These are phyloP conservation scores for Amaranthus tricolor DNA, from an alignment of 179 eudicot species.

Conservation along the genomic window DNA sequence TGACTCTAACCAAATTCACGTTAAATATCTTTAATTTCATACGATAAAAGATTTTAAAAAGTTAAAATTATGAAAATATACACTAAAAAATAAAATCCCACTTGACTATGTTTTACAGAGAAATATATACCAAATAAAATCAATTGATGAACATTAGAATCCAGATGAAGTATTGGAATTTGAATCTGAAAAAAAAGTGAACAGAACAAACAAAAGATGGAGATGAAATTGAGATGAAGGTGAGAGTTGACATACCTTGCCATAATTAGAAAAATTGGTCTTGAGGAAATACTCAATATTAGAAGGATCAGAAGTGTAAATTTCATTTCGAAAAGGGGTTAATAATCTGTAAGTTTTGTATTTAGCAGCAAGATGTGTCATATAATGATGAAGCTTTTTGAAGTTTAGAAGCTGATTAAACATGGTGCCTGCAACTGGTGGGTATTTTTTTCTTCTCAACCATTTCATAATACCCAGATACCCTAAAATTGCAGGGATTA, in stretches of 20 bases:
- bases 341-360: constrained; percentile 38
- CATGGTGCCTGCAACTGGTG: constrained; percentile 36
- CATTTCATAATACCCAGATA: constrained; percentile 14
- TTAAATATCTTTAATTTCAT: no score
- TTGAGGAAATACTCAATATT: constrained; percentile 47
- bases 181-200: no score
- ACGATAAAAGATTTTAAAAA: no score
- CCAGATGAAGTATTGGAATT: no score
- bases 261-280: constrained; percentile 44
- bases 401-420: constrained; percentile 36
- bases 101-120: no score
- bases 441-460: constrained; percentile 28
- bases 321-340: constrained; percentile 32
- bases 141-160: no score
- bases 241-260: constrained; percentile 33
- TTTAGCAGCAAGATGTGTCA: constrained; percentile 37
- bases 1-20: no score
- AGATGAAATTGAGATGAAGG: no score
- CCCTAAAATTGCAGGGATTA: constrained; percentile 6
- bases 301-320: constrained; percentile 41
- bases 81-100: no score
- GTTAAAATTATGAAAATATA: no score
- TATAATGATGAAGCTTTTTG: constrained; percentile 40
- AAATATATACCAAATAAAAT: no score
- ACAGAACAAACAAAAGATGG: no score